A percentile compares a stretch with the other conserved stretches of the same genome.
These are phyloP conservation scores for Epichloe elymi DNA, from an alignment of 2,329 filamentous ascomycete species.

Conservation along the genomic window DNA sequence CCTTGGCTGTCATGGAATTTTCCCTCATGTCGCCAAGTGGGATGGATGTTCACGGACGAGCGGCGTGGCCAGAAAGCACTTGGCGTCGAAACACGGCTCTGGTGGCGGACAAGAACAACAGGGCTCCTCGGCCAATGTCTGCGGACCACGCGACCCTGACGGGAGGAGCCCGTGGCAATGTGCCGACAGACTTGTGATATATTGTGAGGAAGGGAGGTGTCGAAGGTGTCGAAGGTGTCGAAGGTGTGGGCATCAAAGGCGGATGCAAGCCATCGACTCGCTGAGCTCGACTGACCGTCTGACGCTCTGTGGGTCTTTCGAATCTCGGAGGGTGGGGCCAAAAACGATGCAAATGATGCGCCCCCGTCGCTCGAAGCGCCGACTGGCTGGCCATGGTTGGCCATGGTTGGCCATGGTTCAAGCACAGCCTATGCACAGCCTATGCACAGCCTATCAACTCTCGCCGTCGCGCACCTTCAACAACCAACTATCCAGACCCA, in stretches of 20 bases:
- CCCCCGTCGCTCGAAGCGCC: conserved; percentile 21
- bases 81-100: conserved; percentile 1
- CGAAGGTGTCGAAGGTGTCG: no score
- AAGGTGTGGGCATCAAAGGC: neutral
- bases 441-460: conserved; percentile 20
- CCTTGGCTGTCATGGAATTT: neutral
- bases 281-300: conserved; percentile 21
- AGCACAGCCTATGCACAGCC: neutral
- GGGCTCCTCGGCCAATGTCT: conserved; percentile 17
- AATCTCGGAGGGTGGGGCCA: conserved; percentile 23
- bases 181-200: neutral
- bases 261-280: conserved; percentile 31
- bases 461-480: conserved; percentile 13
- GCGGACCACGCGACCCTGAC: conserved; percentile 17
- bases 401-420: conserved; percentile 13
- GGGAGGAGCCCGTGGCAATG: conserved; percentile 15
- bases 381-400: conserved; percentile 17
- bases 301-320: conserved; percentile 24
- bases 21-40: neutral
- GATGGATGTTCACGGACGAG: neutral
- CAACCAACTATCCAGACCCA: conserved; percentile 10
- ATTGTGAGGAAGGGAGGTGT: neutral
- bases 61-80: neutral
- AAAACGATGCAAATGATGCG: conserved; percentile 24
- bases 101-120: conserved; percentile 1